phyloP scores from a whole-genome alignment of 139 green algal genomes.

The Pleodorina starrii region DNA sequence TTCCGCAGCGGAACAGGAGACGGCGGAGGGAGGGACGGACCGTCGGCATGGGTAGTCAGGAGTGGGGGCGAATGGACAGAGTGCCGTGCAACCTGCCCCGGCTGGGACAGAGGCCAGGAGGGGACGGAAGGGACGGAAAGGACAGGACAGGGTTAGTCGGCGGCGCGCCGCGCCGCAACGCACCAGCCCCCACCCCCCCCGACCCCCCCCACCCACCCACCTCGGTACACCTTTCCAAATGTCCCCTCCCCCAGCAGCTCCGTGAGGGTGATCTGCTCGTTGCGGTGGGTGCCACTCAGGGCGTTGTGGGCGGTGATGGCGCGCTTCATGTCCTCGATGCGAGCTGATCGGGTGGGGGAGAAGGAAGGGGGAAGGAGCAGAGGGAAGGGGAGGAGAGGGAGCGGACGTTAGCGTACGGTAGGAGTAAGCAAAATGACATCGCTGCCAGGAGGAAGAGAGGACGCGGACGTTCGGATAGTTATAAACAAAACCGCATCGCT shows the following conservation, averaged over 20 bases:
- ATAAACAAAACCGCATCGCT: no score
- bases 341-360: constrained; percentile 38
- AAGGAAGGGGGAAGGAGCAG: neutral
- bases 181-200: no score
- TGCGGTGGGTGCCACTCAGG: constrained; percentile 16
- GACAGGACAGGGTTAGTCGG: no score
- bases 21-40: no score
- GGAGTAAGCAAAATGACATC: no score
- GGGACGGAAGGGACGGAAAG: no score
- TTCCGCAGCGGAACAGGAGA: no score
- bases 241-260: constrained; percentile 63
- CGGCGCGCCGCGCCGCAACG: no score
- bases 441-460: no score
- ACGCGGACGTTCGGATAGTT: no score
- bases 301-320: constrained; percentile 15
- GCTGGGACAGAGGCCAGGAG: neutral
- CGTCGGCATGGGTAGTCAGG: no score
- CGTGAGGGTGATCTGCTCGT: constrained; percentile 55
- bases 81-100: no score
- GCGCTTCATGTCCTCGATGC: constrained; percentile 60
- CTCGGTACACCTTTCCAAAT: constrained; percentile 56
- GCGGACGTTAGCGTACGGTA: neutral
- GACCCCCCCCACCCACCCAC: neutral
- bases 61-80: neutral
- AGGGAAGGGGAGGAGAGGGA: neutral